These are phyloP conservation scores for Babesia gibsoni DNA, from an alignment of 169 alveolate species.

Conservation along the genomic window DNA sequence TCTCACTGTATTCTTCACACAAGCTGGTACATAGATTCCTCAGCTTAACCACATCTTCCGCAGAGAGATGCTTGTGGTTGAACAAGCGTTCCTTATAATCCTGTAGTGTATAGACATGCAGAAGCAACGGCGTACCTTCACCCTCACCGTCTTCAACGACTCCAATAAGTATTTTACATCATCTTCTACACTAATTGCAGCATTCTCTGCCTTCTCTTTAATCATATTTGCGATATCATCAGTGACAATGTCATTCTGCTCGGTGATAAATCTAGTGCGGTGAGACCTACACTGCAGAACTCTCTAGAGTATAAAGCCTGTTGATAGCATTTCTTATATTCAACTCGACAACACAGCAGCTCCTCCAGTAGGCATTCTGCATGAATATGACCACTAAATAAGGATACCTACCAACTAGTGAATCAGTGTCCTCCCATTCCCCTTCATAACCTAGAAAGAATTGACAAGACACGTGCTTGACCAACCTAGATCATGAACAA, in stretches of 20 bases:
- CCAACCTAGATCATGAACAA: neutral
- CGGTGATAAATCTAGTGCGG: neutral
- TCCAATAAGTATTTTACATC: neutral
- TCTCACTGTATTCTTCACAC: conserved; percentile 2
- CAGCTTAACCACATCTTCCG: neutral
- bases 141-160: neutral
- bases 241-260: too few relatives aligned
- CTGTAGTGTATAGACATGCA: neutral
- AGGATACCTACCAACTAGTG: neutral
- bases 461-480: neutral
- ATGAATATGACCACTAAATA: neutral
- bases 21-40: neutral
- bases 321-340: neutral
- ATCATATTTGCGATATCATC: too few relatives aligned
- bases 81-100: neutral
- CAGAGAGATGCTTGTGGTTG: neutral
- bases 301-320: neutral
- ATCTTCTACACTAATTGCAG: neutral
- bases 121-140: neutral
- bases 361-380: neutral
- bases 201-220: too few relatives aligned
- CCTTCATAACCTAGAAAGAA: neutral
- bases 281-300: neutral
- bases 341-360: neutral
- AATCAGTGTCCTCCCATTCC: neutral